Percentiles rank a stretch among this genome's conserved stretches.
phyloP scores from a whole-genome alignment of 2,329 filamentous ascomycete species.

The Aspergillus hortae region DNA sequence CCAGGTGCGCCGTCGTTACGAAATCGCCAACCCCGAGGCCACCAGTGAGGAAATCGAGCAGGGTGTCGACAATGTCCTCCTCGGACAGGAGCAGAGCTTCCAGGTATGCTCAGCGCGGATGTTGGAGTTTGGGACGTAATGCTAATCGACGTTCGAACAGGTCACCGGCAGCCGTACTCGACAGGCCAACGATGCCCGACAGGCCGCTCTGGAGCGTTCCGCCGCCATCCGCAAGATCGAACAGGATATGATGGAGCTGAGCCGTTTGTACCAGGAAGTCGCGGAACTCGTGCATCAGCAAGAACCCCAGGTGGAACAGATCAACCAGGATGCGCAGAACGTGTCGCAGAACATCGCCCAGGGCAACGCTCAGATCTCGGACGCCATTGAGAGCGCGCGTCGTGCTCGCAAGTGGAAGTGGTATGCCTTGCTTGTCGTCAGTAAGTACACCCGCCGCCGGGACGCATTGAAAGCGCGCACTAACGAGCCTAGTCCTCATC shows the following conservation, averaged over 20 bases:
- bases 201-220: conserved; percentile 76
- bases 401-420: conserved; percentile 90
- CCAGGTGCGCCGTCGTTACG: conserved; percentile 84
- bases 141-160: conserved; percentile 14
- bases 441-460: conserved; percentile 40
- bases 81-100: conserved; percentile 73
- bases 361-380: conserved; percentile 76
- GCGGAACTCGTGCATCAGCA: conserved; percentile 83
- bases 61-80: conserved; percentile 67
- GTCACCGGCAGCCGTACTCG: conserved; percentile 52
- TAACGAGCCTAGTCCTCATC: conserved; percentile 46
- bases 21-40: conserved; percentile 81
- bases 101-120: conserved; percentile 55
- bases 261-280: conserved; percentile 85
- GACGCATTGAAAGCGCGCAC: background rate
- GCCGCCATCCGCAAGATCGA: conserved; percentile 89
- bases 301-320: conserved; percentile 72
- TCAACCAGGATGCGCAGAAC: conserved; percentile 83
- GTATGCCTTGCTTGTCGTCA: conserved; percentile 78
- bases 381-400: conserved; percentile 77
- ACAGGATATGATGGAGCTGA: conserved; percentile 79
- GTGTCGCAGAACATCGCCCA: conserved; percentile 79
- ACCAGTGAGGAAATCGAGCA: conserved; percentile 72
- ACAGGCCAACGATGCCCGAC: conserved; percentile 74
- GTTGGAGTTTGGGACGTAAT: background rate